phyloP scores from a whole-genome alignment of 805 yeast genomes.

The Candida lessepsii region DNA sequence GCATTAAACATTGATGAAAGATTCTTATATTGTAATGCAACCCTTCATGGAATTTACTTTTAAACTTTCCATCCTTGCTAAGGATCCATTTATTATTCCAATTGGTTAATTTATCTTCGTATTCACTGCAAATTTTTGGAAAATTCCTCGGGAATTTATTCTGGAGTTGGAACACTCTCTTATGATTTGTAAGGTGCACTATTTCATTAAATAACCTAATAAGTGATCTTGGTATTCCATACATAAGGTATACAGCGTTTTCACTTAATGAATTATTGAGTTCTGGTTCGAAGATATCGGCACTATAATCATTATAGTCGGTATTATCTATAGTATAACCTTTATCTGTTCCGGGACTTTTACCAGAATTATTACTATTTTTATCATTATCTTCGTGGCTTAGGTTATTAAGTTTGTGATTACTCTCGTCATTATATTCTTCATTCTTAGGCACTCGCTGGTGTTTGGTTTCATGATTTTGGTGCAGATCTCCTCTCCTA shows the following conservation, averaged over 20 bases:
- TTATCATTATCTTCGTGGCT: too few species aligned
- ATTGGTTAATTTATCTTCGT: slow-evolving; percentile 47
- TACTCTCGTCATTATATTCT: too few species aligned
- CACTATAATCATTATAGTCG: slow-evolving; percentile 12
- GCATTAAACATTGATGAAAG: slow-evolving; percentile 43
- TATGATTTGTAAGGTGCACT: slow-evolving; percentile 50
- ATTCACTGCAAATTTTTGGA: slow-evolving; percentile 54
- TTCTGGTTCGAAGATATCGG: slow-evolving; percentile 6
- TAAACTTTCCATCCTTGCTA: slow-evolving; percentile 21
- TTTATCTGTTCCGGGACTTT: neutral
- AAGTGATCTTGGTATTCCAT: slow-evolving; percentile 49
- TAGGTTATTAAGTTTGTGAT: too few species aligned
- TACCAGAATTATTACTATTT: too few species aligned
- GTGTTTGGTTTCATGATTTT: slow-evolving; percentile 1
- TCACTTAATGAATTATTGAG: slow-evolving; percentile 12
- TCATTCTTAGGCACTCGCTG: neutral
- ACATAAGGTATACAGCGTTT: slow-evolving; percentile 38
- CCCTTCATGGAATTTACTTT: slow-evolving; percentile 40
- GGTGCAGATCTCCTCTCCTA: neutral
- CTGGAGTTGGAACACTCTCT: slow-evolving; percentile 40
- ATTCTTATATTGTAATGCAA: slow-evolving; percentile 36
- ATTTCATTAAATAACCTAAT: slow-evolving; percentile 46
- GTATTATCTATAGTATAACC: slow-evolving; percentile 10
- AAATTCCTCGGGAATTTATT: slow-evolving; percentile 52
- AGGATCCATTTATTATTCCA: slow-evolving; percentile 42